These are phyloP conservation scores for Jaltomata sinuosa DNA, from an alignment of 257 asterid species.

Conservation along the genomic window DNA sequence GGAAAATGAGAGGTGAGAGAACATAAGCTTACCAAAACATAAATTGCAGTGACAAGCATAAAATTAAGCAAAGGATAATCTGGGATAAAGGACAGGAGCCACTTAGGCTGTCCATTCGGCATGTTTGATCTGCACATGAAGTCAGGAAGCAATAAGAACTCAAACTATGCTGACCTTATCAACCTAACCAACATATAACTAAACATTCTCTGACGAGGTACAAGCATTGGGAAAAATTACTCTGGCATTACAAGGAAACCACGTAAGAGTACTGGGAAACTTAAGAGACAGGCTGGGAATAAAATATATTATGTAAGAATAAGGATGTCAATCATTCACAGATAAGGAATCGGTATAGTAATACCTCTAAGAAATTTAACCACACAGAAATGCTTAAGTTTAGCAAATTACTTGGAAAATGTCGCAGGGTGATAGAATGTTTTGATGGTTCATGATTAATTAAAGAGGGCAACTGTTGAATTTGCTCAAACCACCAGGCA, in stretches of 20 bases:
- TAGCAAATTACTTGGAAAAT: neutral
- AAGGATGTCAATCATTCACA: neutral
- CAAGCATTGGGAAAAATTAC: neutral
- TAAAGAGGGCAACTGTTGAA: neutral
- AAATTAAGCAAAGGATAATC: constrained; percentile 92
- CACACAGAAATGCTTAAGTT: neutral
- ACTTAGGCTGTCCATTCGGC: constrained; percentile 96
- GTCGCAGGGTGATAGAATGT: neutral
- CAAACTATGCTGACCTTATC: neutral
- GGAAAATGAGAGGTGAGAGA: neutral
- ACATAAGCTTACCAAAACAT: constrained; percentile 55
- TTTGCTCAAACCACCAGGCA: neutral
- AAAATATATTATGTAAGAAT: neutral
- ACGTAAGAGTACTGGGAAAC: neutral
- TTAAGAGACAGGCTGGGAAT: neutral
- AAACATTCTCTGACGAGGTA: neutral
- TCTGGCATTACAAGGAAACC: neutral
- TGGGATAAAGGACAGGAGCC: constrained; percentile 86
- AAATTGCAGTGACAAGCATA: constrained; percentile 85
- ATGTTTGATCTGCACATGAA: constrained; percentile 58
- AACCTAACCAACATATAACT: neutral
- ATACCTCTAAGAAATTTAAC: neutral
- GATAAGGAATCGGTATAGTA: neutral
- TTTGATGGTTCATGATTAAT: neutral
- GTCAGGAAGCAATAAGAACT: neutral